Evolutionary conservation across 805 yeast species (phyloP).

Genomic region (Candida maesae): DNA sequence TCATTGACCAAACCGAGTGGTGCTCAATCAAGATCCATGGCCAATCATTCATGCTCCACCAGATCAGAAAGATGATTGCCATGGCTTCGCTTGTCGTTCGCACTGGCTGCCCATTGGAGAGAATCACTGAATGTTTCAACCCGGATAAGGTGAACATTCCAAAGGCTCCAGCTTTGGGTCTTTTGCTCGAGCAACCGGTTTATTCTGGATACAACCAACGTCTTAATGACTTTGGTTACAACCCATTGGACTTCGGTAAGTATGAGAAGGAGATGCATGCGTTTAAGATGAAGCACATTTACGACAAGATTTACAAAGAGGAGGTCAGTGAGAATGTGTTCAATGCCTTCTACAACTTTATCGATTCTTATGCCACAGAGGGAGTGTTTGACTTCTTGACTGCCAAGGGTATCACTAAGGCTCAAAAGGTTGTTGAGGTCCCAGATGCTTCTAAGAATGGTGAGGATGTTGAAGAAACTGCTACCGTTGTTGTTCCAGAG

Average conservation of each 20-base stretch:
- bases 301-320: conserved; percentile 88
- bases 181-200: conserved; percentile 86
- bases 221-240: conserved; percentile 72
- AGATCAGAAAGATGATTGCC: conserved; percentile 96
- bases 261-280: conserved; percentile 71
- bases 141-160: conserved; percentile 81
- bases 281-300: conserved; percentile 84
- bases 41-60: conserved; percentile 97
- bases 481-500: too few species aligned
- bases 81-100: conserved; percentile 86
- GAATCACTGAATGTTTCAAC: conserved; percentile 76
- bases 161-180: conserved; percentile 95
- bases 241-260: conserved; percentile 62
- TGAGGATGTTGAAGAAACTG: too few species aligned
- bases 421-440: conserved; percentile 6
- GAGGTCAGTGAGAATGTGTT: conserved; percentile 85
- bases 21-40: conserved; percentile 94
- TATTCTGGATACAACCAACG: conserved; percentile 79
- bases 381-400: conserved; percentile 40
- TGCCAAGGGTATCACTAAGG: conserved; percentile 37
- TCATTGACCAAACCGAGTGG: conserved; percentile 95
- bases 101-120: conserved; percentile 74
- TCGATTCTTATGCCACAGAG: conserved; percentile 74
- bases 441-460: conserved; percentile 1
- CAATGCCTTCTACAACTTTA: conserved; percentile 86